Evolutionary conservation across 2,329 filamentous ascomycete genomes (phyloP).

Genomic region (Gaeumannomyces tritici): DNA sequence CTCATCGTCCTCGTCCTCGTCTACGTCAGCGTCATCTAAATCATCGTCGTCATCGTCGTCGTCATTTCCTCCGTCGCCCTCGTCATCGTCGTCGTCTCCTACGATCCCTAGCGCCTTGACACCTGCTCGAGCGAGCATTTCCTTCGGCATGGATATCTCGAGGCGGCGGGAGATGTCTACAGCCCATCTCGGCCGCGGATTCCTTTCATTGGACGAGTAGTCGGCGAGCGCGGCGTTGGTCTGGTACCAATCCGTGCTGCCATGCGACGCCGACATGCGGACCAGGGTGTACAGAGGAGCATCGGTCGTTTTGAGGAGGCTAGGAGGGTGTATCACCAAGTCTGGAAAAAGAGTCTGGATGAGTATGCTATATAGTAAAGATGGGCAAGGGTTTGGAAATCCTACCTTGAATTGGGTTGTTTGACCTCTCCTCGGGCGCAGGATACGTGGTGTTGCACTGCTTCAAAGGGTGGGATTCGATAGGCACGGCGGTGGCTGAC

Average conservation of each 20-base stretch:
- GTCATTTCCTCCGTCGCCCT: conserved; percentile 15
- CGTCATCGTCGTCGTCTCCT: conserved; percentile 18
- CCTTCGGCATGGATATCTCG: conserved; percentile 31
- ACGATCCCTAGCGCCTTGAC: conserved; percentile 19
- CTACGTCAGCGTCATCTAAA: conserved; percentile 8
- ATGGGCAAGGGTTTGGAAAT: conserved; percentile 8
- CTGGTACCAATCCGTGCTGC: conserved; percentile 43
- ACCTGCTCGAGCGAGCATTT: conserved; percentile 29
- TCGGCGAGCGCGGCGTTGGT: conserved; percentile 29
- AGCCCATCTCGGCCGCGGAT: conserved; percentile 32
- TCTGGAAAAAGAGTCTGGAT: conserved; percentile 20
- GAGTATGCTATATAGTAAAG: neutral
- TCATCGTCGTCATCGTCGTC: conserved; percentile 9
- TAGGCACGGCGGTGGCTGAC: conserved; percentile 12
- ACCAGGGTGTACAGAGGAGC: conserved; percentile 41
- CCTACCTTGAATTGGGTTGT: conserved; percentile 38
- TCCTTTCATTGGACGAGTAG: conserved; percentile 4
- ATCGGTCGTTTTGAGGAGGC: conserved; percentile 16
- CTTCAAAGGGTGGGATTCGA: conserved; percentile 26
- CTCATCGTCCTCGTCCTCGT: conserved; percentile 10
- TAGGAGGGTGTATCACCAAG: conserved; percentile 34
- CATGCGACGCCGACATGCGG: conserved; percentile 40
- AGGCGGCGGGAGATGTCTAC: conserved; percentile 33
- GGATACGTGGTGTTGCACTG: conserved; percentile 38
- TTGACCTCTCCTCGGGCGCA: conserved; percentile 10